A percentile compares a stretch with the other conserved stretches of the same genome.
Evolutionary conservation across 495 filamentous ascomycete species (phyloP).

Genomic region (Aspergillus ostianus): DNA sequence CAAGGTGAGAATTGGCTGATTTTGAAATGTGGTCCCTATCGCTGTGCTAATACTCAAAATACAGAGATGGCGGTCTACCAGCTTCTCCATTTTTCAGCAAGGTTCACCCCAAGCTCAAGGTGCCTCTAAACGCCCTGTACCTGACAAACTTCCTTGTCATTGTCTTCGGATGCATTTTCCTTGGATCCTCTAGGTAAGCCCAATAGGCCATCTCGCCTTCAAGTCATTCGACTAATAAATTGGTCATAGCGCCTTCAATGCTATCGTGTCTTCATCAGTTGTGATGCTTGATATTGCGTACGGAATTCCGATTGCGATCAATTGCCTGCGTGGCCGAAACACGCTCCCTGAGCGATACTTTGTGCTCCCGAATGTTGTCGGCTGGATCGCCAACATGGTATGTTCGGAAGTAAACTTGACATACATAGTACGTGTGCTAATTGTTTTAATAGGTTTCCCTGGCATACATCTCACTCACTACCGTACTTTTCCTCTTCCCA

Average conservation of each 20-base stretch:
- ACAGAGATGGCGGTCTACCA: slow-evolving; percentile 67
- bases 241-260: slow-evolving; percentile 46
- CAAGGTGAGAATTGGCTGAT: slow-evolving; percentile 33
- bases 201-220: not conserved
- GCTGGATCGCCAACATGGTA: slow-evolving; percentile 51
- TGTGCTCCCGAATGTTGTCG: slow-evolving; percentile 54
- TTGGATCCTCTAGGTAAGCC: slow-evolving; percentile 61
- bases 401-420: slow-evolving; percentile 1
- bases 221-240: not conserved
- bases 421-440: not conserved
- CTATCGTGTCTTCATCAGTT: slow-evolving; percentile 69
- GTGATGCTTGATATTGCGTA: slow-evolving; percentile 72
- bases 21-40: not conserved
- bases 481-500: slow-evolving; percentile 75
- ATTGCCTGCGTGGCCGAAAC: slow-evolving; percentile 60
- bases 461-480: slow-evolving; percentile 63
- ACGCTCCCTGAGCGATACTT: slow-evolving; percentile 65
- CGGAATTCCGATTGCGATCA: slow-evolving; percentile 68
- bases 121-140: slow-evolving; percentile 68
- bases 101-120: slow-evolving; percentile 60
- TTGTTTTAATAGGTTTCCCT: slow-evolving; percentile 54
- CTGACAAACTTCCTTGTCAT: slow-evolving; percentile 63
- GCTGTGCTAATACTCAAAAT: not conserved
- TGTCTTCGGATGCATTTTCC: slow-evolving; percentile 70
- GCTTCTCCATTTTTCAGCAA: slow-evolving; percentile 61